Percentiles rank a stretch among this genome's conserved stretches.
Evolutionary conservation across 805 yeast species (phyloP).

Genomic region (Myxozyma vanderwaltii): DNA sequence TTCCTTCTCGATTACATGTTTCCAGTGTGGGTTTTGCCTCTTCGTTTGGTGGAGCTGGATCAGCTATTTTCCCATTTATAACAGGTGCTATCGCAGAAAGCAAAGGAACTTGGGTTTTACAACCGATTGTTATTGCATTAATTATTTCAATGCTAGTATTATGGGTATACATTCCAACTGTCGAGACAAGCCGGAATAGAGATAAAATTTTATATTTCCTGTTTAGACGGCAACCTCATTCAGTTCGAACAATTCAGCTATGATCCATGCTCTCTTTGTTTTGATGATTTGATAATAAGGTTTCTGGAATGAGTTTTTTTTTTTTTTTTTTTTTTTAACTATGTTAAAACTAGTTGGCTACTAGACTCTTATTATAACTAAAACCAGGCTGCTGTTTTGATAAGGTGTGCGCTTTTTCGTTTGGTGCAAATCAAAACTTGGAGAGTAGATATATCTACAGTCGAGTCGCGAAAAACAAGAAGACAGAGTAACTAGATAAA

Average conservation of each 20-base stretch:
- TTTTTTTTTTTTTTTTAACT: no score
- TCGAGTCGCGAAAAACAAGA: no score
- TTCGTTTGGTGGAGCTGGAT: conserved; percentile 81
- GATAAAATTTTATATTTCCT: conserved; percentile 6
- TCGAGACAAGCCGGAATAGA: conserved; percentile 10
- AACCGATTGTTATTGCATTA: conserved; percentile 26
- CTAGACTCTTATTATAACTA: no score
- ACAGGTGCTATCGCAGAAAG: conserved; percentile 54
- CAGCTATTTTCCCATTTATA: conserved; percentile 70
- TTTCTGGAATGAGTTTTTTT: no score
- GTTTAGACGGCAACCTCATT: conserved; percentile 3
- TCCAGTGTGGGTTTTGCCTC: conserved; percentile 73
- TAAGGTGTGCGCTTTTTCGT: no score
- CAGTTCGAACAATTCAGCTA: not conserved
- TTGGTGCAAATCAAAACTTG: no score
- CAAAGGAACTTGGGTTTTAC: conserved; percentile 29
- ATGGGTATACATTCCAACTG: conserved; percentile 25
- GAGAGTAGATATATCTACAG: no score
- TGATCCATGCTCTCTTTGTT: no score
- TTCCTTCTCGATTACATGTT: conserved; percentile 64
- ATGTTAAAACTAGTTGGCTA: no score
- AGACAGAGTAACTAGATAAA: no score
- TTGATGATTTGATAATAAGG: no score
- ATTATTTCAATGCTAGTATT: conserved; percentile 17
- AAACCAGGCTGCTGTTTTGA: no score